A percentile compares a stretch with the other conserved stretches of the same genome.
Conservation (phyloP, 2,329 filamentous ascomycete genomes). For the Penicillium sp. region DNA sequence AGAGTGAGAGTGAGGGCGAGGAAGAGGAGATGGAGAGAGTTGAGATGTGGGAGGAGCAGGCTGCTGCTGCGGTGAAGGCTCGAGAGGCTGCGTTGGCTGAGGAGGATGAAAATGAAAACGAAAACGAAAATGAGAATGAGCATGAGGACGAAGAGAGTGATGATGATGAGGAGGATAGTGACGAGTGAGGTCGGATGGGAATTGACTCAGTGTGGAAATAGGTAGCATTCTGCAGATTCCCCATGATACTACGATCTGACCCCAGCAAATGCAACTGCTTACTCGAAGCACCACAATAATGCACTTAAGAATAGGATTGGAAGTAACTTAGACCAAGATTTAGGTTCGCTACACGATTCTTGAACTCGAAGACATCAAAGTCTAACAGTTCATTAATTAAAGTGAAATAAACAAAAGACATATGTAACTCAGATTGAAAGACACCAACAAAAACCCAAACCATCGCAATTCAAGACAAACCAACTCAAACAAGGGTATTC, state of each 20-base stretch:
- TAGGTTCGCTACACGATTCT: conserved; percentile 21
- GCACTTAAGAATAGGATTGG: background rate
- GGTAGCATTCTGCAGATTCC: background rate
- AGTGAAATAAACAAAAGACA: conserved; percentile 11
- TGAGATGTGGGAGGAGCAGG: conserved; percentile 40
- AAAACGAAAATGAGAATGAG: conserved; percentile 24
- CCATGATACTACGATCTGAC: background rate
- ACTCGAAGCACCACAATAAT: background rate
- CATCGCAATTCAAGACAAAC: conserved; percentile 2
- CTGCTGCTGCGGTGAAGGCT: conserved; percentile 36
- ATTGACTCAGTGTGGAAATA: background rate
- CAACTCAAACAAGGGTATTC: conserved; percentile 22
- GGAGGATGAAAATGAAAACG: conserved; percentile 29
- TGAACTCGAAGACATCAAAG: conserved; percentile 23
- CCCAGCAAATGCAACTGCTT: background rate
- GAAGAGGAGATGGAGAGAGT: conserved; percentile 42
- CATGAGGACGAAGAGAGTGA: conserved; percentile 17
- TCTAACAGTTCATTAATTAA: conserved; percentile 20
- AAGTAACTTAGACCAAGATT: conserved; percentile 7
- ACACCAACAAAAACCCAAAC: background rate
- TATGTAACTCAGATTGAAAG: conserved; percentile 6
- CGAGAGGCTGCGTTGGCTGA: conserved; percentile 35
- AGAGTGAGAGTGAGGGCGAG: conserved; percentile 41
- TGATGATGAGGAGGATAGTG: conserved; percentile 2
- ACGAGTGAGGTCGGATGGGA: background rate